Evolutionary conservation across 352 stramenopile genomes (phyloP), one percentile per base, ranked within the genome.

Genomic region (Phytophthora megakarya): DNA sequence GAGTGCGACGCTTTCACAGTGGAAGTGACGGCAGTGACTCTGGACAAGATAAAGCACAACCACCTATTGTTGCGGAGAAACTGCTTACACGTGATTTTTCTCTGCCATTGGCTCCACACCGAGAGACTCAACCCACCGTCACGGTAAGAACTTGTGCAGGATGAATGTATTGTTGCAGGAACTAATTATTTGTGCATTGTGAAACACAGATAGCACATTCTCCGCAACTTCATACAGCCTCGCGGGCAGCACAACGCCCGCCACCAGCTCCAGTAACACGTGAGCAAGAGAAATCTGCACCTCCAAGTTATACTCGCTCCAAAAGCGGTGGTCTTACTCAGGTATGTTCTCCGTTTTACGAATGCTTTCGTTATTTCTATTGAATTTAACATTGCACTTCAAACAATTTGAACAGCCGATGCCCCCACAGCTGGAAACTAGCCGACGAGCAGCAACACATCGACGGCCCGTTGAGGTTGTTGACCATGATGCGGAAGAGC

Each of bases 401-500:
- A 30, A 47, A 12, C 21, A 55, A 35, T 35, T 5, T 35, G 30
- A 12, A 25, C 39, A 87, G 64, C 80, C 82, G 12, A 68, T 87
- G 48, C 85, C 84, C 9, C 86, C 84, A 7, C 81, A 90, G 46
- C 64, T 95, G 11, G 69, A 88, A 67, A 92, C 86, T 2, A 67
- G 74, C 57, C 78, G 79, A 19, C 78, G 86, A 47, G 86, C 76
- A 26, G 72, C 72, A 15, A 62, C 72, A 3, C 78, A 89, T 52
- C 84, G 80, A 28, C 81, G 81, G 43, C 76, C 80, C 3, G 48
- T 88, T 9, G 73, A 89, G 16, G 54, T 83, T 25, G 61, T 81
- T n/a, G 81, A 95, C 57, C 73, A 89, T 48, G 86, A 95, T 42
- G 79, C 70, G 1, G 74, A 91, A 45, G 86, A 95, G 50, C 47